Evolutionary conservation across 2,329 filamentous ascomycete species (phyloP), one percentile per base, ranked within the genome.

Genomic region (Phaeosphaeriaceae sp.): DNA sequence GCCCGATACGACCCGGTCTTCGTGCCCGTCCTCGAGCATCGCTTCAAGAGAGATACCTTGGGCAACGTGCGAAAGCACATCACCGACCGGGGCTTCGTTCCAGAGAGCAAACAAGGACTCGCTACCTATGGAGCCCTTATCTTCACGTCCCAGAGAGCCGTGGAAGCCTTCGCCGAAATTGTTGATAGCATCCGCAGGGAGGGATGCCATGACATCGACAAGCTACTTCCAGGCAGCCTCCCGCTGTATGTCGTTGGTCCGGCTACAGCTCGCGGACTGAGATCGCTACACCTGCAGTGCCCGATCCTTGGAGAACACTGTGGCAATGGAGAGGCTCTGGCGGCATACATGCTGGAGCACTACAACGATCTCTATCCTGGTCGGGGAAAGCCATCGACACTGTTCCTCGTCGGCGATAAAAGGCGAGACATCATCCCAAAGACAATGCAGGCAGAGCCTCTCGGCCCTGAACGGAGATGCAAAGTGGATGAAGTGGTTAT

Each of bases 361-460:
- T 96, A 97, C 72, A 86, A 84, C 53, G 57, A 58, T 7, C 60
- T 82, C 11, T 69, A 76, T 53, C 70, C 68, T 27, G 66, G 65
- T 57, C 53, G 69, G 7, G 48, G 54, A 15, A 87, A 87, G 67
- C 88, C 84, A 0, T 85, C 90, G 0, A 76, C 98, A 5, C 80
- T 98, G 1, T 99, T 98, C 75, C 85, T 96, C 15, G 93, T 96
- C 0, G 95, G 95, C 20, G 94, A 97, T 74, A 91, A 93, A 73
- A 86, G 93, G 54, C 83, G 95, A 46, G 95, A 98, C 74, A 88
- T 97, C 64, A 97, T 99, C 62, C 93, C 95, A 1, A 91, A 86
- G 67, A 92, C 87, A 1, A 80, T 98, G 40, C 91, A 88, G 82
- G 84, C 86, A 41, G 72, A 80, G 0, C 67, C 73, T 0, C 78